phyloP scores from a whole-genome alignment of 208 protist species.

The Acanthamoeba royreba region DNA sequence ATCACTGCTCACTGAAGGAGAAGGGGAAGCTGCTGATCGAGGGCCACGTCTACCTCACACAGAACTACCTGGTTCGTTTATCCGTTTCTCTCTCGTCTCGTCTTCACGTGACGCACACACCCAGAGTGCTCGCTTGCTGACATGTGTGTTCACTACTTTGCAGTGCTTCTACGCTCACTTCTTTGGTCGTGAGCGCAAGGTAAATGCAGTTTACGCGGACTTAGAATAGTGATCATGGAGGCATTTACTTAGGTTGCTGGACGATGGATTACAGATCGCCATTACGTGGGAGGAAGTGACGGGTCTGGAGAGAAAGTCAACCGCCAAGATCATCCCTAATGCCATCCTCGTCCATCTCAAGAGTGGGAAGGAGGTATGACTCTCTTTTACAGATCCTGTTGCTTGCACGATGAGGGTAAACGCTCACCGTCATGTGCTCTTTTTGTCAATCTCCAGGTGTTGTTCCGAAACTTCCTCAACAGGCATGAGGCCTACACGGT shows the following conservation, averaged over 20 bases:
- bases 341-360: background rate
- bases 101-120: background rate
- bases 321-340: background rate
- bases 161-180: background rate
- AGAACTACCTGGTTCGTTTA: background rate
- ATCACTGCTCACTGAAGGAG: background rate
- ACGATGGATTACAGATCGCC: background rate
- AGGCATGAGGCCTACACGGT: background rate
- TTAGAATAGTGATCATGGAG: background rate
- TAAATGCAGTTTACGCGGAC: background rate
- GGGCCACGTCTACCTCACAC: background rate
- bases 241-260: background rate
- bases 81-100: background rate
- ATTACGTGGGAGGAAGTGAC: background rate
- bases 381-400: background rate
- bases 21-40: background rate
- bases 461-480: constrained; percentile 19
- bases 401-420: background rate
- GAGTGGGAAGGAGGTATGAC: background rate
- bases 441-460: background rate
- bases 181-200: background rate
- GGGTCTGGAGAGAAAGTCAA: background rate
- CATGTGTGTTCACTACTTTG: too few relatives aligned
- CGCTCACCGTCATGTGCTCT: background rate
- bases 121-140: background rate